Conservation (phyloP, 768 basidiomycete species). For the Trametes cubensis region DNA sequence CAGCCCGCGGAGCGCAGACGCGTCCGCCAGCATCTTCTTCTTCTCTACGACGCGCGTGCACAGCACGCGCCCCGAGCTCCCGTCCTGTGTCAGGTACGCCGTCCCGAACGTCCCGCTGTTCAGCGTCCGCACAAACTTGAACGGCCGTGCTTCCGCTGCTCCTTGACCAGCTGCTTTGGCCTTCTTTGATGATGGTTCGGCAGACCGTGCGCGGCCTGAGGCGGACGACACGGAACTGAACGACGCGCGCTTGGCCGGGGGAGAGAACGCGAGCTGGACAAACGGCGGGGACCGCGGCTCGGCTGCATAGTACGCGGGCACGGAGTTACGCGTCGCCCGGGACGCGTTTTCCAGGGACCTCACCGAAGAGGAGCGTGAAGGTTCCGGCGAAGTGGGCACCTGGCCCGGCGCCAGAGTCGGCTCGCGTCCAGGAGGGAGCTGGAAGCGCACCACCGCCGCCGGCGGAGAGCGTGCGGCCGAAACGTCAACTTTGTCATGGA, state of each 20-base stretch:
- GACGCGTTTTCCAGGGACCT: background rate
- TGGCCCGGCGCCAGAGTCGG: background rate
- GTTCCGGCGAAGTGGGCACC: background rate
- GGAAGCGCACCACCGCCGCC: background rate
- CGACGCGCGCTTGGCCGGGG: no score
- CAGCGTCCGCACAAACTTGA: slow-evolving; percentile 26
- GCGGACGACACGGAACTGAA: no score
- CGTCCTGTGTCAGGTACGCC: slow-evolving; percentile 25
- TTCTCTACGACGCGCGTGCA: slow-evolving; percentile 31
- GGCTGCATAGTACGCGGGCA: no score
- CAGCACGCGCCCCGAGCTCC: slow-evolving; percentile 22
- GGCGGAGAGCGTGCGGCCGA: background rate
- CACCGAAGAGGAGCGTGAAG: background rate
- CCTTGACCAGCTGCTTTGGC: no score
- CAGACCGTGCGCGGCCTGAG: no score
- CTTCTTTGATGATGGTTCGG: no score
- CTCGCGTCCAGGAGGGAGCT: background rate
- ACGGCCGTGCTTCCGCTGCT: slow-evolving; percentile 20
- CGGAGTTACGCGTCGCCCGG: no score
- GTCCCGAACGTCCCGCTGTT: slow-evolving; percentile 29
- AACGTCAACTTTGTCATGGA: background rate
- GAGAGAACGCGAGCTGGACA: no score
- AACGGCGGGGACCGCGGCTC: no score
- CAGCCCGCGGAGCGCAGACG: slow-evolving; percentile 12
- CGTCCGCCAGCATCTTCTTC: slow-evolving; percentile 6